Base-by-base conservation (phyloP, 306 rosid genomes). In the Vigna radiata region DNA sequence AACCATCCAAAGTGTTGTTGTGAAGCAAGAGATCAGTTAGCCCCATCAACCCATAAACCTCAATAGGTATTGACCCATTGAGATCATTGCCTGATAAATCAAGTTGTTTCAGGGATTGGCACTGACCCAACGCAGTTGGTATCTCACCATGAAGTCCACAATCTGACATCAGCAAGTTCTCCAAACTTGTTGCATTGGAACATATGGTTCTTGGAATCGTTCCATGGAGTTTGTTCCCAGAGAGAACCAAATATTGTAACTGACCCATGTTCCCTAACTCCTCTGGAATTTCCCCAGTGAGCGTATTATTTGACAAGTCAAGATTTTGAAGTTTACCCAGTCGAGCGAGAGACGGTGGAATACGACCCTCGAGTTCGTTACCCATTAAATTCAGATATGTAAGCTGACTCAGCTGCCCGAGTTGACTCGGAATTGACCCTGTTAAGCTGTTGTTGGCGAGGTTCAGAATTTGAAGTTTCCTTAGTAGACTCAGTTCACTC, bases 1-100 rank as follows among this genome's bases (percentile, higher is more conserved):
- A 86, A 81, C 97, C 97, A 59, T 78, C 75, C 79, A 95, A 88
- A 72, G 77, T 90, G 83, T 95, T 95, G 86, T 90, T 95, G 77
- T 88, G 79, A 48, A 95, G 92, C 73, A 80, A 78, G 27, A 95
- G 79, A 63, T 81, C 85, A 49, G 96, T 87, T 73, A 92, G 59
- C 14, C 65, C 85, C 29, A 15, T 21, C 56, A 95, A 16, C 14
- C 69, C 74, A 80, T 89, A 92, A 31, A 92, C n/a, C 53, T 89
- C 93, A 67, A 29, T 19, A 4, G 98, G 97, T 19, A 92, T 90
- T 37, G 97, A 68, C 3, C 97, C 97, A 77, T 54, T 87, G 14
- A 95, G 83, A 4, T 37, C 37, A 79, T 95, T 95, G 87, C 80
- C 79, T 15, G 97, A 89, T 81, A 95, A 88, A 66, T 90, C 97